phyloP scores from a whole-genome alignment of 2,329 filamentous ascomycete species.

The Penicillium capsulatum region DNA sequence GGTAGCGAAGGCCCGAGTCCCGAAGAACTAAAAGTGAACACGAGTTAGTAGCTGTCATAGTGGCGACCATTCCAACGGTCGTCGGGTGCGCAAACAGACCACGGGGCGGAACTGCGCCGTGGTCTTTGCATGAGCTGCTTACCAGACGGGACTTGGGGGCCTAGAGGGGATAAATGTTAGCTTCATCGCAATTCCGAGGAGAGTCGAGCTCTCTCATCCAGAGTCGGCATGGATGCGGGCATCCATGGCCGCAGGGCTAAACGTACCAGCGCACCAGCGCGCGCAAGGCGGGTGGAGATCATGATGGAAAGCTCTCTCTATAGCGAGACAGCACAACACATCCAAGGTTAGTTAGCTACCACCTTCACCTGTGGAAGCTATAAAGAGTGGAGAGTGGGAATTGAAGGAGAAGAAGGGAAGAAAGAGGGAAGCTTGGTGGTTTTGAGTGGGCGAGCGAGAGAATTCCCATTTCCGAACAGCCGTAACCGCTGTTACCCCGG shows the following conservation, averaged over 20 bases:
- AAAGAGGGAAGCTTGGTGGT: constrained; percentile 40
- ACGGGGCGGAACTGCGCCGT: constrained; percentile 3
- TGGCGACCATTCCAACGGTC: constrained; percentile 2
- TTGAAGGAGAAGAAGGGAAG: constrained; percentile 33
- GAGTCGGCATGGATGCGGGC: no score
- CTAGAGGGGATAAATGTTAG: constrained; percentile 30
- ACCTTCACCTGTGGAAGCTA: constrained; percentile 33
- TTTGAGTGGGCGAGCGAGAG: constrained; percentile 35
- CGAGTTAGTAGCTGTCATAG: constrained; percentile 25
- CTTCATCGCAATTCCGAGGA: constrained; percentile 6
- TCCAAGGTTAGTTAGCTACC: constrained; percentile 35
- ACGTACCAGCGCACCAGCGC: constrained; percentile 48
- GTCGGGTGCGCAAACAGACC: not conserved
- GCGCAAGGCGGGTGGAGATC: constrained; percentile 47
- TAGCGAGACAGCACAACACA: constrained; percentile 38
- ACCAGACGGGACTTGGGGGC: constrained; percentile 46
- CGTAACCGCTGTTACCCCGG: constrained; percentile 39
- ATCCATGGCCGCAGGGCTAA: constrained; percentile 11
- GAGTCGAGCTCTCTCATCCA: not conserved
- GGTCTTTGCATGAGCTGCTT: constrained; percentile 26
- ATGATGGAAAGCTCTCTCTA: constrained; percentile 42
- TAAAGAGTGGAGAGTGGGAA: constrained; percentile 36
- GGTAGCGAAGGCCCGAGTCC: constrained; percentile 72
- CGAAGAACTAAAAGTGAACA: constrained; percentile 54
- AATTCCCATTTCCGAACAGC: constrained; percentile 36